Conservation (phyloP, 75 land plant species). For the Picea glauca region DNA sequence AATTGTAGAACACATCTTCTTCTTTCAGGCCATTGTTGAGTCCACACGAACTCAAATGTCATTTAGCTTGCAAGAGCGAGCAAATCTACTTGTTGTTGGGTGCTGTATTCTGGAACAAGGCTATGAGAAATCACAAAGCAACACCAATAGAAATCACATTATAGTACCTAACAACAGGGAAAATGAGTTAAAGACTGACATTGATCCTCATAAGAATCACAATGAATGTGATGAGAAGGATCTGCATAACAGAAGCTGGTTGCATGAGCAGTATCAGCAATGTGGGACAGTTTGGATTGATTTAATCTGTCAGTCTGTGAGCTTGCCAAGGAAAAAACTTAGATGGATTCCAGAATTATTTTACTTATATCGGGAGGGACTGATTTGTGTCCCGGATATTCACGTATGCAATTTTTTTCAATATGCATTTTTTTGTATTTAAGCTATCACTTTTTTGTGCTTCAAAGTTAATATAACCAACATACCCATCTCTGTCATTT, state of each 20-base stretch:
- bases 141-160: background rate
- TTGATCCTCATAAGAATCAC: background rate
- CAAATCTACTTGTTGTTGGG: constrained; percentile 40
- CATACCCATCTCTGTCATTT: background rate
- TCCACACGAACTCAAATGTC: constrained; percentile 28
- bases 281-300: constrained; percentile 26
- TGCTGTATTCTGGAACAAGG: constrained; percentile 14
- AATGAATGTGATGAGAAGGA: background rate
- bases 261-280: constrained; percentile 11
- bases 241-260: constrained; percentile 19
- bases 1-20: background rate
- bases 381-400: constrained; percentile 25
- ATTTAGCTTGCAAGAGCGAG: constrained; percentile 24
- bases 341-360: constrained; percentile 39
- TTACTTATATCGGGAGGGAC: constrained; percentile 38
- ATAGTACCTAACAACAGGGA: background rate
- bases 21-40: constrained; percentile 25
- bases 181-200: background rate
- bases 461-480: background rate
- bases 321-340: background rate
- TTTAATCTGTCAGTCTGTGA: constrained; percentile 11
- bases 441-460: background rate
- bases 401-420: constrained; percentile 60
- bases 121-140: constrained; percentile 2
- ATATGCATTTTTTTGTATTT: background rate